phyloP scores from a whole-genome alignment of 345 rosid genomes.

The Eucalyptus leucophloia region DNA sequence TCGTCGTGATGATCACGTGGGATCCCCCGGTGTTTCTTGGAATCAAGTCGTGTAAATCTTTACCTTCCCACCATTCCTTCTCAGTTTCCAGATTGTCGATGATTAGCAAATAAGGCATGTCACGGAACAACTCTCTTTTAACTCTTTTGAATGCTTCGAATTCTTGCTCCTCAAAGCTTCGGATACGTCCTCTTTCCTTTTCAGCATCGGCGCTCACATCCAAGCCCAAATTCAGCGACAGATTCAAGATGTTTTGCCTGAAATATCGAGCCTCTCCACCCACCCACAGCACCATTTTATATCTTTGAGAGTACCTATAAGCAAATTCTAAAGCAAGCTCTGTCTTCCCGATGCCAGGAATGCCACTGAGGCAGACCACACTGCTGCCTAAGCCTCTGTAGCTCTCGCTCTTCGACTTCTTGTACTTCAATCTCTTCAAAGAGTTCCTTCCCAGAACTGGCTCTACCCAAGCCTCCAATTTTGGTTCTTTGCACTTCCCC shows the following conservation, averaged over 20 bases:
- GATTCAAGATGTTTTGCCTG: conserved; percentile 71
- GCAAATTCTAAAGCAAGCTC: conserved; percentile 87
- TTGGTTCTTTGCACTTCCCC: conserved; percentile 56
- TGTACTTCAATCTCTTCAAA: conserved; percentile 42
- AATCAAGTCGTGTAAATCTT: conserved; percentile 73
- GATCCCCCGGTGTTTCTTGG: conserved; percentile 80
- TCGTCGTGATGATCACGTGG: conserved; percentile 76
- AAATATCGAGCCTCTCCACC: conserved; percentile 83
- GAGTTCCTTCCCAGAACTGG: conserved; percentile 54
- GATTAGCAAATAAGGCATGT: conserved; percentile 76
- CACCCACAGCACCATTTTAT: conserved; percentile 85
- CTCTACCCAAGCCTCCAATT: conserved; percentile 49
- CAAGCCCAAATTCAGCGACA: conserved; percentile 65
- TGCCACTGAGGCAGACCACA: conserved; percentile 65
- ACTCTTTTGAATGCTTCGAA: conserved; percentile 81
- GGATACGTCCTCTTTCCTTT: conserved; percentile 68
- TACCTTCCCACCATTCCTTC: conserved; percentile 96
- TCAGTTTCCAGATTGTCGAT: conserved; percentile 92
- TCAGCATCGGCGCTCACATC: conserved; percentile 87
- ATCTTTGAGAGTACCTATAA: conserved; percentile 65
- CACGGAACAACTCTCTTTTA: conserved; percentile 68
- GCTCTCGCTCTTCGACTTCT: conserved; percentile 55
- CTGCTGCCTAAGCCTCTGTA: conserved; percentile 35
- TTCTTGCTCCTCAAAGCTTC: conserved; percentile 86
- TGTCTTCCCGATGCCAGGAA: conserved; percentile 78